phyloP scores from a whole-genome alignment of 768 basidiomycete species.

The Candolleomyces eurysporus region DNA sequence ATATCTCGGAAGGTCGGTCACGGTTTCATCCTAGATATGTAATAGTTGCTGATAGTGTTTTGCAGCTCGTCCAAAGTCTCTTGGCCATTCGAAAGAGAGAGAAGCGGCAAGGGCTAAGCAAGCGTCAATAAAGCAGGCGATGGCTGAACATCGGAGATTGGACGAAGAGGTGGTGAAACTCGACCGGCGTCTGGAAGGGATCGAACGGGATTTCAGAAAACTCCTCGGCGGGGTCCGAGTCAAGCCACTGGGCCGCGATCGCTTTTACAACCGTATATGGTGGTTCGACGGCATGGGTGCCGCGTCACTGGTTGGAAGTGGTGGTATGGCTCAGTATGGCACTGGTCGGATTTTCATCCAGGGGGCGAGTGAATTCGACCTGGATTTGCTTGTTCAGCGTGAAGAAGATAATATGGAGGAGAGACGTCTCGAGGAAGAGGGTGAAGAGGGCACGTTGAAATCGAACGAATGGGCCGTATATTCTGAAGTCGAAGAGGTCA shows the following conservation, averaged over 20 bases:
- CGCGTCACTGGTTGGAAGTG: constrained; percentile 73
- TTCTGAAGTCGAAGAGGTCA: constrained; percentile 83
- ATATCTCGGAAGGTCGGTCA: constrained; percentile 49
- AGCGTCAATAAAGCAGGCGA: constrained; percentile 76
- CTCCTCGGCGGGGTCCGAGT: constrained; percentile 81
- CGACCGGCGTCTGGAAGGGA: constrained; percentile 76
- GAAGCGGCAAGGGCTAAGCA: constrained; percentile 77
- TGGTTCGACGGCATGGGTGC: constrained; percentile 98
- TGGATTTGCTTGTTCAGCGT: constrained; percentile 63
- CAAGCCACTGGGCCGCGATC: constrained; percentile 86
- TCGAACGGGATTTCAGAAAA: constrained; percentile 94
- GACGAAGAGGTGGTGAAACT: constrained; percentile 87
- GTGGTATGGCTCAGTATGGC: constrained; percentile 79
- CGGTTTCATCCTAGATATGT: background rate
- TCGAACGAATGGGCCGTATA: constrained; percentile 91
- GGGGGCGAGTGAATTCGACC: constrained; percentile 82
- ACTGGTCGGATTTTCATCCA: constrained; percentile 91
- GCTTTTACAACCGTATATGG: constrained; percentile 95
- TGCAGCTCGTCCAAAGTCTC: constrained; percentile 17
- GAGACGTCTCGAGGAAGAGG: constrained; percentile 77
- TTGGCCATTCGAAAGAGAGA: constrained; percentile 75
- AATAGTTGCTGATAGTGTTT: background rate
- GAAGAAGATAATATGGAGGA: constrained; percentile 56
- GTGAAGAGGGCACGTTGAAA: constrained; percentile 66
- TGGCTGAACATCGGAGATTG: constrained; percentile 78